phyloP scores from a whole-genome alignment of 495 filamentous ascomycete species.

The Xylaria intraflava region DNA sequence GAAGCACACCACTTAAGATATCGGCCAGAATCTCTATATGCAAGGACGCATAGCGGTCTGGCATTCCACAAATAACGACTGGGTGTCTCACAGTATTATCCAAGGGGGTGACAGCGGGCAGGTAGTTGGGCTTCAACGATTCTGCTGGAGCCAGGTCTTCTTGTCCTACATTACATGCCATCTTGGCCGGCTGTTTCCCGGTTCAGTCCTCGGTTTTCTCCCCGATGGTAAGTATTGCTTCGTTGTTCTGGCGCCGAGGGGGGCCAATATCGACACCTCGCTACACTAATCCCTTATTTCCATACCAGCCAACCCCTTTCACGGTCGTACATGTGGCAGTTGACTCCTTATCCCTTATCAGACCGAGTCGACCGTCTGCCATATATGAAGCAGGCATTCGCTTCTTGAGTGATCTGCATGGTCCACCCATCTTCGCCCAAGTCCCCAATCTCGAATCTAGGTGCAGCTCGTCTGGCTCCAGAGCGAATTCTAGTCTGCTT shows the following conservation, averaged over 20 bases:
- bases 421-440: background rate
- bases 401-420: background rate
- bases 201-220: background rate
- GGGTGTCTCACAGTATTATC: conserved; percentile 3
- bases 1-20: background rate
- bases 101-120: conserved; percentile 1
- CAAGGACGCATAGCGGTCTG: conserved; percentile 3
- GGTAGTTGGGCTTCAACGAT: conserved; percentile 13
- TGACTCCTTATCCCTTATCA: background rate
- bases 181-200: background rate
- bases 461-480: background rate
- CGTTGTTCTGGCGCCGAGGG: background rate
- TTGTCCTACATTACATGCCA: conserved; percentile 11
- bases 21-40: background rate
- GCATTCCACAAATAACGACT: background rate
- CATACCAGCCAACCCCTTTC: conserved; percentile 2
- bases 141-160: background rate
- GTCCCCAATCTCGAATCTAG: background rate
- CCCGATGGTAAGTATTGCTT: background rate
- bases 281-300: background rate
- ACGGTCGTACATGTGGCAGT: conserved; percentile 5
- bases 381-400: conserved; percentile 11
- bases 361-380: background rate
- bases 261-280: background rate
- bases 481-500: background rate